These are phyloP conservation scores for Metarhizium brunneum DNA, from an alignment of 2,329 filamentous ascomycete genomes.

Conservation along the genomic window DNA sequence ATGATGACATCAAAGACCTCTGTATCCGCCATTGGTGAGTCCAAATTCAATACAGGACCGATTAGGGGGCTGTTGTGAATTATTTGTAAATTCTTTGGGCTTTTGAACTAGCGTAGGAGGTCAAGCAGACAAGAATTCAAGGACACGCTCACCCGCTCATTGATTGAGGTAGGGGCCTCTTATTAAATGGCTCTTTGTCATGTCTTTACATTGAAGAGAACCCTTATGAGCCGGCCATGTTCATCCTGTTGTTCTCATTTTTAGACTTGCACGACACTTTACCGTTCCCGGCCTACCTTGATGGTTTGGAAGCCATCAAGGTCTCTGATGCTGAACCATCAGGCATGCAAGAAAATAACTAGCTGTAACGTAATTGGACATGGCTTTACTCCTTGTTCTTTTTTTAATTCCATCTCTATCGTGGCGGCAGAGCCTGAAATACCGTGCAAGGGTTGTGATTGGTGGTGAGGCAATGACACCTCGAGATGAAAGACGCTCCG, in stretches of 20 bases:
- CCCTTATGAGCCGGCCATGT: not conserved
- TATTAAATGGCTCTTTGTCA: too few species aligned
- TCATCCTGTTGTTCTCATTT: not conserved
- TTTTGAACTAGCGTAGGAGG: not conserved
- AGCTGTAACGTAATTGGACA: too few species aligned
- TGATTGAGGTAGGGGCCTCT: too few species aligned
- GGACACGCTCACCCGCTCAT: too few species aligned
- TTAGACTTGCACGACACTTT: not conserved
- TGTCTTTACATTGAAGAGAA: not conserved
- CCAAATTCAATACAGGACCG: too few species aligned
- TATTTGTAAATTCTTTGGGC: not conserved
- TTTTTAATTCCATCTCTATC: too few species aligned
- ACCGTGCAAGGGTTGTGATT: too few species aligned
- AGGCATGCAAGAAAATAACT: too few species aligned
- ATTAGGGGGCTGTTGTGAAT: not conserved
- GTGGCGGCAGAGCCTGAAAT: too few species aligned
- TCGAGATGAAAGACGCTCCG: too few species aligned
- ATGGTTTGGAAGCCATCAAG: conserved; percentile 8
- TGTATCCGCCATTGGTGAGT: not conserved
- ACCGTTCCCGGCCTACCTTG: conserved; percentile 1
- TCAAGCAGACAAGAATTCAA: not conserved
- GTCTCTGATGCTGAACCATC: not conserved
- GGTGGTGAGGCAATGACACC: too few species aligned
- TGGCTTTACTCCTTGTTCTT: too few species aligned
- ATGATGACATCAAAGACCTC: conserved; percentile 58